phyloP scores from a whole-genome alignment of 257 asterid genomes.

The Mentha longifolia region DNA sequence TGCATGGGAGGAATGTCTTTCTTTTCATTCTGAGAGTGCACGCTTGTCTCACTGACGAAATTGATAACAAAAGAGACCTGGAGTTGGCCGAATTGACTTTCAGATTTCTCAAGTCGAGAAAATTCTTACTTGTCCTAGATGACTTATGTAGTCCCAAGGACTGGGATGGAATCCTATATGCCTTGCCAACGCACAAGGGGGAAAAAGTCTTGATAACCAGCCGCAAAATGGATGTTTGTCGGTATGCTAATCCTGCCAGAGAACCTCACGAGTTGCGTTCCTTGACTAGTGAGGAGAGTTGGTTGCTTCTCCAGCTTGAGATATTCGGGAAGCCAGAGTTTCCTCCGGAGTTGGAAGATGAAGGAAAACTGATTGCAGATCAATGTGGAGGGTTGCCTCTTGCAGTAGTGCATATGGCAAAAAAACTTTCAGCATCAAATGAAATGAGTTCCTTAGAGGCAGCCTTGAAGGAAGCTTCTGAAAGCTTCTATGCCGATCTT shows the following conservation, averaged over 20 bases:
- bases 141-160: slow-evolving; percentile 43
- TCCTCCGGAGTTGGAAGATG: slow-evolving; percentile 25
- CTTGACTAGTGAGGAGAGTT: slow-evolving; percentile 29
- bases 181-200: slow-evolving; percentile 8
- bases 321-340: slow-evolving; percentile 25
- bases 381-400: too few relatives aligned
- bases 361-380: slow-evolving; percentile 19
- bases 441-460: not conserved
- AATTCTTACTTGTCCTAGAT: too few relatives aligned
- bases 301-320: slow-evolving; percentile 32
- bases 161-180: slow-evolving; percentile 26
- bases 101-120: too few relatives aligned
- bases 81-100: too few relatives aligned
- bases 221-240: slow-evolving; percentile 32
- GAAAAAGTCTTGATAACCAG: slow-evolving; percentile 46
- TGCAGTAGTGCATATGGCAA: too few relatives aligned
- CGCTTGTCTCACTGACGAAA: too few relatives aligned
- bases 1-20: too few relatives aligned
- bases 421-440: not conserved
- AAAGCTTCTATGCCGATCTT: not conserved
- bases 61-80: too few relatives aligned
- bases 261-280: slow-evolving; percentile 32
- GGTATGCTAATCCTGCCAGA: not conserved
- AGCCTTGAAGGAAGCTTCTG: not conserved
- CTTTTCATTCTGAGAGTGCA: too few relatives aligned